Base-by-base conservation (phyloP, 2,329 filamentous ascomycete genomes). In the Myriosclerotinia curreyana region DNA sequence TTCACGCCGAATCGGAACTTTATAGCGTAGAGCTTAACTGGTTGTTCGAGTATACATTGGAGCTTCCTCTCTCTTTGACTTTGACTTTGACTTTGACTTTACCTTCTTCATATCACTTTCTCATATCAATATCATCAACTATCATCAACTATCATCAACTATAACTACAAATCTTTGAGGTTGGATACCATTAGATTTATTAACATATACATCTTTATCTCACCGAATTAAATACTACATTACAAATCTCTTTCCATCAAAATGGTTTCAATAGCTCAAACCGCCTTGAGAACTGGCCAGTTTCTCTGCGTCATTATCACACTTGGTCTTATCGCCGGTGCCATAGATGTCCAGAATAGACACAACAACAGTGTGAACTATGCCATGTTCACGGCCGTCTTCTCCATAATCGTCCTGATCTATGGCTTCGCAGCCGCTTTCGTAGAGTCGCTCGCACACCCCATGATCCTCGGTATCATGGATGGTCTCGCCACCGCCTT, bases 321-420 rank as follows among this genome's bases (percentile, higher is more conserved):
- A 28, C 70, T 70, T 20, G 70, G 73, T 9, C 62, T 76, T 40
- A 65, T 76, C 36, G 73, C 73, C 20, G 73, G 74, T 48, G 73
- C 72, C 1, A 74, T 76, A 48, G 69, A 67, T 0, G n/a, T 34
- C 6, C 83, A 88, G 67, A 86, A 86, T 0, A 83, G 89, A 54
- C 84, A 85, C 0, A 81, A 90, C 1, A 79, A 89, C 54, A 82
- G 84, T 0, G 75, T 80, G 14, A 82, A 85, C 67, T 76, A 69
- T 66, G 80, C 84, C 76, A 88, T 93, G 79, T 93, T 92, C 75
- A 84, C 88, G 68, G 80, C 84, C 44, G 82, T 83, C 0, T 80
- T 90, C 67, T 82, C 82, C 50, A 89, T 89, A 86, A 72, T 92
- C 40, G 82, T 83, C 52, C 76, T 85, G 48, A 74, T 92, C 59